Evolutionary conservation across 1,139 yeast genomes (phyloP), one percentile per base, ranked within the genome.

Genomic region (Tardiomyces depauwii): DNA sequence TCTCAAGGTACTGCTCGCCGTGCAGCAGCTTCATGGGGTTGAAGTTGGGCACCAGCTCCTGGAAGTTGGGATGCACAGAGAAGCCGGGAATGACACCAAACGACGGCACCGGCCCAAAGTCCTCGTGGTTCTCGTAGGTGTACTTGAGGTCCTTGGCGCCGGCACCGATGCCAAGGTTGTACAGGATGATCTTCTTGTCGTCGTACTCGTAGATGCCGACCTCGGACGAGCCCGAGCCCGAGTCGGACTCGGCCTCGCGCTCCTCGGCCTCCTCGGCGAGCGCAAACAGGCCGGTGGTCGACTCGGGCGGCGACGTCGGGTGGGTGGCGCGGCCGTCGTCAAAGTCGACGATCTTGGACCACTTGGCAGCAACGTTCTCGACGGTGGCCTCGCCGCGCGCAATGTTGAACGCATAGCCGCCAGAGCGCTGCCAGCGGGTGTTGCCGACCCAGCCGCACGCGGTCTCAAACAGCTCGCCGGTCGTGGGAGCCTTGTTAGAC

Each of bases 391-490:
- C 68, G 16, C 53, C 54, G 36, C 69, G 70, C 40, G 74, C 80
- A 47, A 68, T 72, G 43, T 65, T 60, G 49, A 80, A 75, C 16
- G 83, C 87, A 47, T 79, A 82, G 56, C 97, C 97, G 54, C 80
- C 80, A 48, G 95, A 81, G 66, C 96, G 79, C 70, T 89, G 95
- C 93, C 94, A 88, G 71, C 97, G 78, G 47, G 96, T 88, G 67
- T 78, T 78, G 59, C 95, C 96, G 56, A 85, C 73, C 96, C 96
- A 91, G 47, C 96, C 97, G 54, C 93, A 95, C 45, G 88, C 89
- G 51, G 77, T 74, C 66, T 82, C 89, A 59, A 72, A 81, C 51
- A 81, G 64, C 57, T 78, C 77, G 45, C 93, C 94, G 41, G 77
- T 74, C 41, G 72, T 70, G 49, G 86, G 83, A 48, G 81, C 76